Percentiles rank a stretch among this genome's conserved stretches.
Conservation (phyloP, 176 grass and related monocot genomes). For the Bonia amplexicaulis region DNA sequence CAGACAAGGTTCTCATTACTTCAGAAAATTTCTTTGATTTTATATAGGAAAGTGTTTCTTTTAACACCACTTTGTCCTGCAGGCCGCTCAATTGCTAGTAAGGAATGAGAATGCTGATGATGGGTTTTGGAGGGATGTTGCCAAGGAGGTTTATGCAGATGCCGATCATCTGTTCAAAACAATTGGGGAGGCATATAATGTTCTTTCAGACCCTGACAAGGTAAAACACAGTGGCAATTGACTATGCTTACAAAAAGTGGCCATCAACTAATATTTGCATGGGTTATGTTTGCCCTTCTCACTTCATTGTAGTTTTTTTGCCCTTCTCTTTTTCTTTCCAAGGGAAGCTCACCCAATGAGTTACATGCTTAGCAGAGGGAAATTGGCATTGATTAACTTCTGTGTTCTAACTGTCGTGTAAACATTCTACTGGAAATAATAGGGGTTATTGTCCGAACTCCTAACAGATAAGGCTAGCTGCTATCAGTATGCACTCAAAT, state of each 20-base stretch:
- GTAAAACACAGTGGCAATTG: conserved; percentile 30
- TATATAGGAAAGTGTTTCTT: conserved; percentile 14
- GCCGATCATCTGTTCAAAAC: conserved; percentile 90
- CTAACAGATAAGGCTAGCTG: background rate
- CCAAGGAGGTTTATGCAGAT: conserved; percentile 76
- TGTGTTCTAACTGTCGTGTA: background rate
- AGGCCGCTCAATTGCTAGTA: conserved; percentile 75
- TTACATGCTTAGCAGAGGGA: background rate
- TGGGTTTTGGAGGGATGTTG: conserved; percentile 73
- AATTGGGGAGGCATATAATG: conserved; percentile 90
- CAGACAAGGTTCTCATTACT: conserved; percentile 62
- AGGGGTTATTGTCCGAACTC: background rate
- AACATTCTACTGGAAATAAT: conserved; percentile 9
- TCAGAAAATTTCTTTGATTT: conserved; percentile 12
- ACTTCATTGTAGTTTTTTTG: background rate
- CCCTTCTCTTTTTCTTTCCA: background rate
- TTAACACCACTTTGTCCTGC: conserved; percentile 21
- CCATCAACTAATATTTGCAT: conserved; percentile 12
- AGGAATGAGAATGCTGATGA: conserved; percentile 82
- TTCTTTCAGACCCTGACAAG: conserved; percentile 86
- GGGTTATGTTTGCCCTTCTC: background rate
- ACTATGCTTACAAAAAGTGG: conserved; percentile 4
- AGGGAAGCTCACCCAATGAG: background rate
- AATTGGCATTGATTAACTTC: conserved; percentile 6
- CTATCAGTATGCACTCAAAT: background rate